These are phyloP conservation scores for Malassezia nana DNA, from an alignment of 1,284 basidiomycete genomes.

Conservation along the genomic window DNA sequence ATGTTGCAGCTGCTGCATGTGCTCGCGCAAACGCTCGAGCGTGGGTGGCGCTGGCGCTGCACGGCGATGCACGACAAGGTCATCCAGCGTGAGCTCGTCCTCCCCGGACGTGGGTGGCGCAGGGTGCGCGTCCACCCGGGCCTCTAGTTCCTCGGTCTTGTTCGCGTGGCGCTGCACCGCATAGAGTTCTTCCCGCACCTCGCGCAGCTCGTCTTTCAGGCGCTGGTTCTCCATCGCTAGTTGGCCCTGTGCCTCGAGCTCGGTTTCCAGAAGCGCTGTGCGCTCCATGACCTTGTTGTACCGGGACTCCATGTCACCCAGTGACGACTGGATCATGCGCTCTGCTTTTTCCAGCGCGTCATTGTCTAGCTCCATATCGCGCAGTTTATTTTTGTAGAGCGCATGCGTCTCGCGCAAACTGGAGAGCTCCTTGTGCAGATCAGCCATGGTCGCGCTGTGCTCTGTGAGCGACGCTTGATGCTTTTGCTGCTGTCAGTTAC, in stretches of 20 bases:
- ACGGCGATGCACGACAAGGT: constrained; percentile 9
- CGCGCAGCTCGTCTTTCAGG: constrained; percentile 81
- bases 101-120: constrained; percentile 18
- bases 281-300: constrained; percentile 87
- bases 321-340: constrained; percentile 69
- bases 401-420: constrained; percentile 34
- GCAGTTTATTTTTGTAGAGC: constrained; percentile 39
- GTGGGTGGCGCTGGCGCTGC: constrained; percentile 16
- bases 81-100: constrained; percentile 18
- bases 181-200: constrained; percentile 73
- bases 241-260: constrained; percentile 78
- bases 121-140: constrained; percentile 8
- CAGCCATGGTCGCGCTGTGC: constrained; percentile 35
- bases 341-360: constrained; percentile 47
- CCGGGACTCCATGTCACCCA: constrained; percentile 80
- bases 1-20: constrained; percentile 39
- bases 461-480: constrained; percentile 37
- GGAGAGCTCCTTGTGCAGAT: constrained; percentile 32
- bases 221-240: constrained; percentile 86
- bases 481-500: constrained; percentile 20
- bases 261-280: constrained; percentile 91
- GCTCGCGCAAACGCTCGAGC: constrained; percentile 33
- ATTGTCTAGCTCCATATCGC: constrained; percentile 46
- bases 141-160: constrained; percentile 12
- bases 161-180: constrained; percentile 56